phyloP scores from a whole-genome alignment of 2,329 filamentous ascomycete genomes.

The Talaromyces amestolkiae region DNA sequence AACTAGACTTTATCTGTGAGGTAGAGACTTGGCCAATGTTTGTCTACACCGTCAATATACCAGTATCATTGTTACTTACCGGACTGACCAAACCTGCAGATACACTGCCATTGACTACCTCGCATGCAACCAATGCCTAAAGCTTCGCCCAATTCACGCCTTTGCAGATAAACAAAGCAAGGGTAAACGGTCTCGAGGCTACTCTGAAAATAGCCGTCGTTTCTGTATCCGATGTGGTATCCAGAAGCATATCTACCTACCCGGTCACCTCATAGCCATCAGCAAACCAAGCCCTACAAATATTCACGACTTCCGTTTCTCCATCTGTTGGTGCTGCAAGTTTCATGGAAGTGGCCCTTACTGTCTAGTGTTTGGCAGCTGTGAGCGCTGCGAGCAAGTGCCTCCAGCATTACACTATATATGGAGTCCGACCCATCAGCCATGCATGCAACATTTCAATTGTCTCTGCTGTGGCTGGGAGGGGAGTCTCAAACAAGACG shows the following conservation, averaged over 20 bases:
- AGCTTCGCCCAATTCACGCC: constrained; percentile 5
- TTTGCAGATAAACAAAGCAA: constrained; percentile 11
- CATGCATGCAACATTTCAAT: constrained; percentile 12
- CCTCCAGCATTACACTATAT: constrained; percentile 16
- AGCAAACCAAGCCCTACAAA: background rate
- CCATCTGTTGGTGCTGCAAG: constrained; percentile 16
- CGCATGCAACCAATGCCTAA: constrained; percentile 18
- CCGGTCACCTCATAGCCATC: constrained; percentile 12
- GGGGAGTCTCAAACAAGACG: background rate
- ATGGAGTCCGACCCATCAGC: constrained; percentile 14
- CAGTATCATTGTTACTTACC: no score
- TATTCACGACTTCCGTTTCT: background rate
- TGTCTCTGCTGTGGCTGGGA: constrained; percentile 10
- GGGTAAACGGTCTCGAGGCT: constrained; percentile 13
- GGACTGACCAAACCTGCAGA: background rate
- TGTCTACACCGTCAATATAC: background rate
- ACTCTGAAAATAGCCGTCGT: constrained; percentile 12
- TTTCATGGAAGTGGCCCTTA: constrained; percentile 8
- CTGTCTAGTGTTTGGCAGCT: constrained; percentile 14
- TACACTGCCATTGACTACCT: constrained; percentile 7
- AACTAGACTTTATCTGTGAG: constrained; percentile 2
- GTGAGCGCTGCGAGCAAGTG: constrained; percentile 4
- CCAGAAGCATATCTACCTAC: constrained; percentile 15
- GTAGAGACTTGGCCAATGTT: constrained; percentile 18
- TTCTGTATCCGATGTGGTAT: constrained; percentile 19